These are phyloP conservation scores for Monsonia emarginata DNA, from an alignment of 441 rosid genomes.

Conservation along the genomic window DNA sequence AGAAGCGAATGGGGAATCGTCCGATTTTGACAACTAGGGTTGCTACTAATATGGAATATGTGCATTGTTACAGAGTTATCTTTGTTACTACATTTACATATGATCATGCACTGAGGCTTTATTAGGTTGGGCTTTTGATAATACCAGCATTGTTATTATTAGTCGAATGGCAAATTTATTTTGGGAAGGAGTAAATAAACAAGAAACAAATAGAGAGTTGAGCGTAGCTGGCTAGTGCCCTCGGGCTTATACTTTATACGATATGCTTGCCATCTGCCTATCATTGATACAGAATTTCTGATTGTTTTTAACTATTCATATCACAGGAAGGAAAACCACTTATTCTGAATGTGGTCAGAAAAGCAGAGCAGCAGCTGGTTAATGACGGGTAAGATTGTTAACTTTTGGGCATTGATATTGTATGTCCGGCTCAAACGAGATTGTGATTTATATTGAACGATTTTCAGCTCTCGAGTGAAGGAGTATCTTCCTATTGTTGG, in stretches of 20 bases:
- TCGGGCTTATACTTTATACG: background rate
- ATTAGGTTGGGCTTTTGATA: no score
- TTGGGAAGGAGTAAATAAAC: background rate
- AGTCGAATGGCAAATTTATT: no score
- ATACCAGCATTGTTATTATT: no score
- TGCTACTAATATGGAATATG: no score
- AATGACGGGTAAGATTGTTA: conserved; percentile 44
- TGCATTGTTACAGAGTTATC: no score
- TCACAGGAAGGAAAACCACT: conserved; percentile 90
- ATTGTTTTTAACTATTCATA: background rate
- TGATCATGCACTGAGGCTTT: no score
- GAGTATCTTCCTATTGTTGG: conserved; percentile 95
- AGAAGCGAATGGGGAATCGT: no score
- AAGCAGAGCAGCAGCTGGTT: conserved; percentile 78
- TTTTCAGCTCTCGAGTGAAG: conserved; percentile 58
- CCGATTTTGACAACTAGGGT: no score
- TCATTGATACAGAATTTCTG: background rate
- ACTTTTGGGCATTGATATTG: background rate
- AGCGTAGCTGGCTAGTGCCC: background rate
- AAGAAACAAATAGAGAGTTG: background rate
- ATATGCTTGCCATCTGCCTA: background rate
- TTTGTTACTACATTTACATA: no score
- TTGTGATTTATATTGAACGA: conserved; percentile 10
- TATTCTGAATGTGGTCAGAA: conserved; percentile 81
- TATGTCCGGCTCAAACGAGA: background rate